Conservation (phyloP, 1,284 basidiomycete species). For the Ceratobasidium sp. region DNA sequence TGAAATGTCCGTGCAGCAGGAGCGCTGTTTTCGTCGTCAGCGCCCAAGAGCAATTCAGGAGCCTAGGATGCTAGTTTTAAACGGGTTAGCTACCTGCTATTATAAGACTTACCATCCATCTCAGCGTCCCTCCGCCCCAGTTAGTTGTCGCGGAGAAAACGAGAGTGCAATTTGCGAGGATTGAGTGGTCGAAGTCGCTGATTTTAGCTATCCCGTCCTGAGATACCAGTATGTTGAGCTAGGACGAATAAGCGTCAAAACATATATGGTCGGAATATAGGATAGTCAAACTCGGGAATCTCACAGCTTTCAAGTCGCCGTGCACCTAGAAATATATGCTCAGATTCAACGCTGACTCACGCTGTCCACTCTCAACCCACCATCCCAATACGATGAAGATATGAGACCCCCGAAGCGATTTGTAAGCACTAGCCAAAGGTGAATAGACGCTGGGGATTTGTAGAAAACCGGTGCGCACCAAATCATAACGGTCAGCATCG, state of each 20-base stretch:
- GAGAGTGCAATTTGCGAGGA: neutral
- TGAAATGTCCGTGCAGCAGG: neutral
- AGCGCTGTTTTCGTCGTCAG: neutral
- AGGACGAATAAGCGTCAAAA: no score
- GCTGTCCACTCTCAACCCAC: neutral
- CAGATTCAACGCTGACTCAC: slow-evolving; percentile 71
- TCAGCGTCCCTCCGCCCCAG: neutral
- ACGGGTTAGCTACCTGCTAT: neutral
- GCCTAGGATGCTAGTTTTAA: neutral
- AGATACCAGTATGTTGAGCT: no score
- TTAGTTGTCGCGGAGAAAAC: neutral
- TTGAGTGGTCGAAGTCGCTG: slow-evolving; percentile 6
- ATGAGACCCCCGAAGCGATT: slow-evolving; percentile 1
- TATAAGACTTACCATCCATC: neutral
- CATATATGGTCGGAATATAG: no score
- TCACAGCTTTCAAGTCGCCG: slow-evolving; percentile 11
- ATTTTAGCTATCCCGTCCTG: neutral
- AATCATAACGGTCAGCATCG: neutral
- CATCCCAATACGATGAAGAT: neutral
- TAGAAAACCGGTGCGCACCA: neutral
- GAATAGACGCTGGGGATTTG: neutral
- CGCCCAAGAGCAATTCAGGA: neutral
- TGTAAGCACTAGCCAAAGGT: neutral
- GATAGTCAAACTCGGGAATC: neutral
- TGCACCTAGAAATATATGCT: slow-evolving; percentile 6